Base-by-base conservation (phyloP, 768 basidiomycete species). In the Lactarius deliciosus region DNA sequence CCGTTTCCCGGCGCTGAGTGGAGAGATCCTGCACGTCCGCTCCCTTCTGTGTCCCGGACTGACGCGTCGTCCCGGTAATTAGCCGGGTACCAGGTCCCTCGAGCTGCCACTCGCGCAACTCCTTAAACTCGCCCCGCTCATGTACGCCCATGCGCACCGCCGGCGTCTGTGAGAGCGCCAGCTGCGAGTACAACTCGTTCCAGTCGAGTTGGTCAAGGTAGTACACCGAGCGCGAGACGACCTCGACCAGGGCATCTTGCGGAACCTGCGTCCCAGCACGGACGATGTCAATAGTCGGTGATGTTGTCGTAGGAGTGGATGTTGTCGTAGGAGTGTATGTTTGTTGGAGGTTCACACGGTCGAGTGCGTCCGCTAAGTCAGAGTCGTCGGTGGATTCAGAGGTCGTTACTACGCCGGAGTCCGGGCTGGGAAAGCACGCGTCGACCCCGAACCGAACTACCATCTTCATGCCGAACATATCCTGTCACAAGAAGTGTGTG, bases 161-260 rank as follows among this genome's bases (percentile, higher is more conserved):
- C 2, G 81, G 76, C 0, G 87, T 91, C 72, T 87, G 86, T 7
- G 90, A 89, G 63, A 92, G 81, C 73, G 82, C 87, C 15, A 91
- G 75, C 72, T 91, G 89, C 0, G 86, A 83, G 73, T 85, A 90
- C 1, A 78, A 76, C 15, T 89, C 86, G 34, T 72, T 77, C 88
- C 88, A 90, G 71, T 87, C 78, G 65, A 78, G 77, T 5, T 54
- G 38, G 1, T 74, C 70, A n/a, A 75, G 54, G 60, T 43, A 67
- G 16, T 57, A 57, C 38, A 34, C 16, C 30, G 74, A 69, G 22
- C 72, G 64, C 50, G 81, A 80, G 47, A 74, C 73, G 45, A 81
- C 67, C 58, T 79, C 80, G 63, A 79, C 68, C 62, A 69, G 57
- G 43, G 61, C 18, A 8, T 62, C 61, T 50, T 71, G 71, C 1